These are phyloP conservation scores for Xylaria sp. DNA, from an alignment of 2,329 filamentous ascomycete species.

Conservation along the genomic window DNA sequence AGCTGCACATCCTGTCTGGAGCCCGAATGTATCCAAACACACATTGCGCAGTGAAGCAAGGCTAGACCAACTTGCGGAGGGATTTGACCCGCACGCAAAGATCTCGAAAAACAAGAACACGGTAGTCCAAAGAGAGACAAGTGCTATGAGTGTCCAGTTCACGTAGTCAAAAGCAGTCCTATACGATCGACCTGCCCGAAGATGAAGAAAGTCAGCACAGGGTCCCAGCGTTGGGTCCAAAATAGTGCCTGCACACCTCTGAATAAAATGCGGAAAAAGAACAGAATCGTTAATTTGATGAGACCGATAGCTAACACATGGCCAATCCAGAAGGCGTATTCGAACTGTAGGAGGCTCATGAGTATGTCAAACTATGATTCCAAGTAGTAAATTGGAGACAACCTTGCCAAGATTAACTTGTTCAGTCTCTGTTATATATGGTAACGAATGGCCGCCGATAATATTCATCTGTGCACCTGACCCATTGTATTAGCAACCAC, in stretches of 20 bases:
- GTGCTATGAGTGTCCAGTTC: not conserved
- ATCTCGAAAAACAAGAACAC: not conserved
- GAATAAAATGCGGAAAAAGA: not conserved
- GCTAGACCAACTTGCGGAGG: not conserved
- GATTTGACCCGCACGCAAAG: not conserved
- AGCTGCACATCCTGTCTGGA: not conserved
- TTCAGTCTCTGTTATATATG: not conserved
- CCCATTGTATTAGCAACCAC: not conserved
- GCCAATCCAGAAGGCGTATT: not conserved
- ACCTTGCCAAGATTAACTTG: not conserved
- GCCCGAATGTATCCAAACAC: not conserved
- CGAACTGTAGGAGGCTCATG: not conserved
- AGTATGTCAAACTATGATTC: not conserved
- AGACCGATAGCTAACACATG: not conserved
- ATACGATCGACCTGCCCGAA: not conserved
- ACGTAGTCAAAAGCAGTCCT: not conserved
- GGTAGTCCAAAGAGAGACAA: not conserved
- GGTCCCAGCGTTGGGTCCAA: not conserved
- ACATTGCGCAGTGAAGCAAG: not conserved
- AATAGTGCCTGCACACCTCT: not conserved
- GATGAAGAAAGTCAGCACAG: not conserved
- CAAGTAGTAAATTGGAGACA: not conserved
- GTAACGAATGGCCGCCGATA: not conserved
- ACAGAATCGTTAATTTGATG: not conserved
- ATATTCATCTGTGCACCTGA: not conserved